Percentiles rank a stretch among this genome's conserved stretches.
phyloP scores from a whole-genome alignment of 1,284 basidiomycete species.

The Heterobasidion irregulare region DNA sequence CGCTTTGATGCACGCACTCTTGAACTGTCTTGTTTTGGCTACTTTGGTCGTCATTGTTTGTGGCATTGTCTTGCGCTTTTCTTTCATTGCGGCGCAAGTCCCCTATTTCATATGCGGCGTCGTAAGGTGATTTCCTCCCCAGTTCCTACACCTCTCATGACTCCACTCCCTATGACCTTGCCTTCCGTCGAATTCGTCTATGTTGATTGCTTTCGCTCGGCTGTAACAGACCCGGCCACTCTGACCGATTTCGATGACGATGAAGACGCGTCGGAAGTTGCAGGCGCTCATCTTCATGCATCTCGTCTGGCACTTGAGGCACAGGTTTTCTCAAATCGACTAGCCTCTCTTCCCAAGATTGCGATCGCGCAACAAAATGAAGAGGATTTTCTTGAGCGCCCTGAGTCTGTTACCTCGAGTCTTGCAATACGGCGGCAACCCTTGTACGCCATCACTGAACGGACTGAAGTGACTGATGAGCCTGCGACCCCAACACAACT shows the following conservation, averaged over 20 bases:
- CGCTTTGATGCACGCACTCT: constrained; percentile 14
- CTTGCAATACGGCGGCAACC: constrained; percentile 3
- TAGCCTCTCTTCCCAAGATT: constrained; percentile 16
- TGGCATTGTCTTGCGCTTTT: constrained; percentile 19
- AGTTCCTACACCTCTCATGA: constrained; percentile 2
- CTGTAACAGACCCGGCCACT: constrained; percentile 14
- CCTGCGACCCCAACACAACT: background rate
- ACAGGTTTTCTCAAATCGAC: constrained; percentile 3
- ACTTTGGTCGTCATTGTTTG: constrained; percentile 18
- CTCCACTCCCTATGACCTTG: too few relatives aligned
- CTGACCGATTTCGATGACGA: background rate
- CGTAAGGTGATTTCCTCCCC: background rate
- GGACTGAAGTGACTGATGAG: constrained; percentile 53
- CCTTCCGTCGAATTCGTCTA: constrained; percentile 1
- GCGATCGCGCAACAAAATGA: constrained; percentile 16
- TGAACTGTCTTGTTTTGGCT: constrained; percentile 1
- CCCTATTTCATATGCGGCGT: constrained; percentile 12
- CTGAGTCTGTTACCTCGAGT: constrained; percentile 10
- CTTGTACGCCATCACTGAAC: constrained; percentile 61
- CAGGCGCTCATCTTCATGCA: constrained; percentile 7
- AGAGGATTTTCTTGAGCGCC: constrained; percentile 11
- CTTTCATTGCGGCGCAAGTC: constrained; percentile 12
- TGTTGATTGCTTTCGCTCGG: constrained; percentile 12
- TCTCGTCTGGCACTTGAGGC: background rate
- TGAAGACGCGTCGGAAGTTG: constrained; percentile 14